phyloP scores from a whole-genome alignment of 2,329 filamentous ascomycete species.

The Paraphoma sp. region DNA sequence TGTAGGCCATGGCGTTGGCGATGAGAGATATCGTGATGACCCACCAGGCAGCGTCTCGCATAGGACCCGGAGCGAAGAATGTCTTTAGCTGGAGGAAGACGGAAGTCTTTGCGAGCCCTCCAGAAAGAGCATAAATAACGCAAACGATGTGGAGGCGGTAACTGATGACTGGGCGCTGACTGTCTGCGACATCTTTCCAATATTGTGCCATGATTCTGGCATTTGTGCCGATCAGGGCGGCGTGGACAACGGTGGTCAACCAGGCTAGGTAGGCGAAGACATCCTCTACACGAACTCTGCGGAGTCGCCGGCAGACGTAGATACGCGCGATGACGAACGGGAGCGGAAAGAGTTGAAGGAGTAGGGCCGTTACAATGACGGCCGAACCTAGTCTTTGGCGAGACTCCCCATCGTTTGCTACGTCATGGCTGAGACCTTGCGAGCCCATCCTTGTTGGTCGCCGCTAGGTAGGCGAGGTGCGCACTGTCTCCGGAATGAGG shows the following conservation, averaged over 20 bases:
- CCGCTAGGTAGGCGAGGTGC: no score
- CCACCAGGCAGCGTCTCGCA: slow-evolving; percentile 11
- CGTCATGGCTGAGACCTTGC: no score
- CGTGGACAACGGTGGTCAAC: slow-evolving; percentile 8
- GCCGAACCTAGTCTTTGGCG: not conserved
- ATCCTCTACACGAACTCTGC: slow-evolving; percentile 8
- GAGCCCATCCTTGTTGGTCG: no score
- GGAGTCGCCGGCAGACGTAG: slow-evolving; percentile 7
- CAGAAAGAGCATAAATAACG: slow-evolving; percentile 1
- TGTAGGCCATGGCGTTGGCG: slow-evolving; percentile 14
- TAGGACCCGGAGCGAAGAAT: slow-evolving; percentile 10
- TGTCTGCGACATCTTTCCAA: not conserved
- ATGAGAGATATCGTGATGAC: slow-evolving; percentile 9
- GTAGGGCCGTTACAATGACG: not conserved
- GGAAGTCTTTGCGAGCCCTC: slow-evolving; percentile 6
- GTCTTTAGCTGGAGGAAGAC: slow-evolving; percentile 17
- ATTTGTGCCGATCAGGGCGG: slow-evolving; percentile 3
- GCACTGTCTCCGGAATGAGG: no score
- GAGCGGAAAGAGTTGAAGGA: not conserved
- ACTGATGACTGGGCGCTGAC: not conserved
- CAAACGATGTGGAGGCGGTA: not conserved
- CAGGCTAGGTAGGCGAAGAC: slow-evolving; percentile 13
- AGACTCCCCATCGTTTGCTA: not conserved
- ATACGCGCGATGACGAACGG: not conserved
- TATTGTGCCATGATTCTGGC: not conserved